Evolutionary conservation across 2,329 filamentous ascomycete genomes (phyloP).

Genomic region (Aspergillus aculeatus): DNA sequence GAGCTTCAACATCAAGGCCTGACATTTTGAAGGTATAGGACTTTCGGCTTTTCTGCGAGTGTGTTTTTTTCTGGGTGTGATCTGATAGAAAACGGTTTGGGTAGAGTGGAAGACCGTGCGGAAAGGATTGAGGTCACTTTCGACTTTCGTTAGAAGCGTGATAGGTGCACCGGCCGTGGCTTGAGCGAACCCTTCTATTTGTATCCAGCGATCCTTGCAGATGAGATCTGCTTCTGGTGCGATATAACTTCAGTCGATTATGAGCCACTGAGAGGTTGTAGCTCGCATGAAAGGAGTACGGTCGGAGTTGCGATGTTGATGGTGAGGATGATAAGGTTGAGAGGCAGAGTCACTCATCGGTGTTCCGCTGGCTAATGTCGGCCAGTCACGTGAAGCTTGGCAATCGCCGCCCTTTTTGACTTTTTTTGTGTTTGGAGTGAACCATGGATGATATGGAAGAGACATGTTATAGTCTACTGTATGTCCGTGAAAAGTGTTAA

Average conservation of each 20-base stretch:
- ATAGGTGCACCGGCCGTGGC: conserved; percentile 23
- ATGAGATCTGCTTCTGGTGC: conserved; percentile 2
- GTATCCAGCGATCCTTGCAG: conserved; percentile 12
- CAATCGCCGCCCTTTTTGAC: conserved; percentile 11
- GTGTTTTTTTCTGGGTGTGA: conserved; percentile 27
- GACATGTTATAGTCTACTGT: background rate
- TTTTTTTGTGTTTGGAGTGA: conserved; percentile 4
- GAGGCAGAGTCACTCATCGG: conserved; percentile 1
- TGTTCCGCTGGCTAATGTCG: conserved; percentile 4
- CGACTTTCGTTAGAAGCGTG: conserved; percentile 33
- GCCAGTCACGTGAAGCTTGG: conserved; percentile 17
- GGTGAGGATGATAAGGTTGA: conserved; percentile 5
- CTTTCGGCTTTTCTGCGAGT: conserved; percentile 23
- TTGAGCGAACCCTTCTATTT: conserved; percentile 38
- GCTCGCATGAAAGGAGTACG: background rate
- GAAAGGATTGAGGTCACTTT: conserved; percentile 40
- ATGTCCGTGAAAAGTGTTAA: too few relatives aligned
- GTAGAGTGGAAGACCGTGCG: conserved; percentile 24
- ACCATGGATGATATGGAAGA: background rate
- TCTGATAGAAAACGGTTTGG: conserved; percentile 15
- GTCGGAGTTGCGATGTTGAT: background rate
- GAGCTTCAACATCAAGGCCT: conserved; percentile 79
- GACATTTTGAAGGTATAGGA: conserved; percentile 54
- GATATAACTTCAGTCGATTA: background rate
- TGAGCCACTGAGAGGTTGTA: background rate